Conservation (phyloP, 108 stramenopile species). For the Nannochloropsis gaditana region DNA sequence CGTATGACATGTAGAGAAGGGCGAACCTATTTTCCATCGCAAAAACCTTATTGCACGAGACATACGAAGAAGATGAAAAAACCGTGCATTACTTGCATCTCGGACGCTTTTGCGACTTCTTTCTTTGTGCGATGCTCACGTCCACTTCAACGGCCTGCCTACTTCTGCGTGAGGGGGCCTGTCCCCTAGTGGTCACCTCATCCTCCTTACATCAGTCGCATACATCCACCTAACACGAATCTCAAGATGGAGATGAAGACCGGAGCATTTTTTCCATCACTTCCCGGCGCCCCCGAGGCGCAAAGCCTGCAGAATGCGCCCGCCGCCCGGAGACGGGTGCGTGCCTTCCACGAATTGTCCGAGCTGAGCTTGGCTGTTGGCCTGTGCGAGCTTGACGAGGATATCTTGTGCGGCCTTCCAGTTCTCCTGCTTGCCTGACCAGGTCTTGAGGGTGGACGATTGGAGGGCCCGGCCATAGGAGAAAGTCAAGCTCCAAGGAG, state of each 20-base stretch:
- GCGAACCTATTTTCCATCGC: too few species aligned
- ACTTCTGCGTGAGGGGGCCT: too few species aligned
- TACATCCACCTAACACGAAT: too few species aligned
- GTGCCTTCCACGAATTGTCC: conserved; percentile 22
- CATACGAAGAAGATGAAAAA: too few species aligned
- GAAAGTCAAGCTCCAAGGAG: conserved; percentile 62
- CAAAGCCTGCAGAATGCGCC: conserved; percentile 25
- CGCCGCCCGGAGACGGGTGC: conserved; percentile 12
- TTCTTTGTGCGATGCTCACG: too few species aligned
- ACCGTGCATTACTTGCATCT: too few species aligned
- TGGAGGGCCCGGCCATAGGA: conserved; percentile 73
- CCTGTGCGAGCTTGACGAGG: conserved; percentile 26
- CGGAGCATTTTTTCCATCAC: neutral
- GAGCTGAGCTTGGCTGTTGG: conserved; percentile 22
- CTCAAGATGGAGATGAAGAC: too few species aligned
- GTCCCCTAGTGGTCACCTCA: too few species aligned
- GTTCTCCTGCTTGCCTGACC: conserved; percentile 59
- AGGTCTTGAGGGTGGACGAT: conserved; percentile 62
- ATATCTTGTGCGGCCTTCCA: conserved; percentile 49
- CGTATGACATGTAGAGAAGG: neutral
- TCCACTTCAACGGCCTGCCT: too few species aligned
- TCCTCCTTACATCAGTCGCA: too few species aligned
- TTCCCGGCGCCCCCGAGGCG: conserved; percentile 28
- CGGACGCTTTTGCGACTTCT: too few species aligned
- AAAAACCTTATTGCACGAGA: too few species aligned